Base-by-base conservation (phyloP, 495 filamentous ascomycete species). In the Beverwykella pulmonaria region DNA sequence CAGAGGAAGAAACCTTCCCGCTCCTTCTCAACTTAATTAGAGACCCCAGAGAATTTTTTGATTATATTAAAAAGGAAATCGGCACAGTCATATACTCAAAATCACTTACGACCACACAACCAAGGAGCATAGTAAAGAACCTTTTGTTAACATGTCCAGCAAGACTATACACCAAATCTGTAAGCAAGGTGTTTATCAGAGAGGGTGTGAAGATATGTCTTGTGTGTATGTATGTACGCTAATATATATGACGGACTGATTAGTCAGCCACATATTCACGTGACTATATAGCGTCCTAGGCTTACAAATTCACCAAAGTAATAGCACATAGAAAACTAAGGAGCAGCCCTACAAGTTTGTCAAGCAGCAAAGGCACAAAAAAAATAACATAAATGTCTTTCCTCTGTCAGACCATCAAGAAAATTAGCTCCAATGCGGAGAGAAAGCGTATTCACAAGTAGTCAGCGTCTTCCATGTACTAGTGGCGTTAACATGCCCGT, bases 391-490 rank as follows among this genome's bases (percentile, higher is more conserved):
- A 74, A n/a, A 50, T 71, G 5, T 84, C 80, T 0, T 83, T 77
- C 47, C 23, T 82, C 15, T 77, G 78, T 0, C 67, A 72, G 9
- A 59, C 78, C 0, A 56, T 83, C 1, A 68, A 77, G 56, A 56
- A 73, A 0, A 56, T 69, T 0, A 67, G 71, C 9, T 63, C 62
- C 0, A 64, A 72, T 8, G 71, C 72, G 0, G 73, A 80, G 27
- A 74, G 74, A 14, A 71, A 79, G 36, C 67, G 70, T 8, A 75
- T 79, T 8, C 22, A 47, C 41, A 83, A 81, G 62, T 82, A 78
- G 79, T 71, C 79, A 22, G 79, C 84, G 5, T 81, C 77, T 19
- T 79, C 79, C 1, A 69, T 88, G 0, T 82, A 86, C 34, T 79
- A 81, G 30, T 85, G 82, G 30, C 12, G 30, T 12, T 34, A 12